phyloP scores from a whole-genome alignment of 768 basidiomycete genomes.

The Serendipita sp. region DNA sequence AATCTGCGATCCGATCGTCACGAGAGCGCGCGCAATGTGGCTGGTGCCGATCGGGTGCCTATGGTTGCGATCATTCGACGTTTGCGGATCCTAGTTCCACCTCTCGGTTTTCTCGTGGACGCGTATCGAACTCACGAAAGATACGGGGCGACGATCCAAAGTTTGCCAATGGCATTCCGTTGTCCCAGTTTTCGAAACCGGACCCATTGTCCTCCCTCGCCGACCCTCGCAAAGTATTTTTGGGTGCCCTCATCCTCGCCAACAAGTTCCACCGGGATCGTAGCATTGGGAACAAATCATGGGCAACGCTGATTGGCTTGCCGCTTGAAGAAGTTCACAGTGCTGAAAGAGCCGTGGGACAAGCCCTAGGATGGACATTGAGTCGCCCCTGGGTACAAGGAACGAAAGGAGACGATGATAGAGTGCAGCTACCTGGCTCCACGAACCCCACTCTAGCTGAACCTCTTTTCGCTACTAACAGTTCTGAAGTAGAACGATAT shows the following conservation, averaged over 20 bases:
- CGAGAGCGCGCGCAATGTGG: background rate
- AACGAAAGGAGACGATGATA: background rate
- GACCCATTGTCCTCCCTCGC: slow-evolving; percentile 37
- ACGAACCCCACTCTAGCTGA: background rate
- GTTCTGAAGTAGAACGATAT: background rate
- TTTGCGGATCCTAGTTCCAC: background rate
- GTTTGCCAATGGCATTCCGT: background rate
- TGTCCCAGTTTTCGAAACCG: background rate
- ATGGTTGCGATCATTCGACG: background rate
- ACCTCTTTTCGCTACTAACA: background rate
- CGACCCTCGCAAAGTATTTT: slow-evolving; percentile 77
- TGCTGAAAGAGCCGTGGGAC: slow-evolving; percentile 77
- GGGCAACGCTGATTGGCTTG: slow-evolving; percentile 87
- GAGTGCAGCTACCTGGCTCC: background rate
- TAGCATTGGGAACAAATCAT: slow-evolving; percentile 84
- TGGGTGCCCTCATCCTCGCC: slow-evolving; percentile 75
- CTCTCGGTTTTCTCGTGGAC: background rate
- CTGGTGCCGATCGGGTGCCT: background rate
- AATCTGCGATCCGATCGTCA: background rate
- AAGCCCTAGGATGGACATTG: slow-evolving; percentile 55
- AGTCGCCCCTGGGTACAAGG: background rate
- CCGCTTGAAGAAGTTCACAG: slow-evolving; percentile 71
- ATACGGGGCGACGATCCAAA: background rate
- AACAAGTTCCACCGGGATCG: slow-evolving; percentile 89
- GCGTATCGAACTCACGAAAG: background rate